Evolutionary conservation across 352 stramenopile genomes (phyloP).

Genomic region (Halophytophthora polymorphica): DNA sequence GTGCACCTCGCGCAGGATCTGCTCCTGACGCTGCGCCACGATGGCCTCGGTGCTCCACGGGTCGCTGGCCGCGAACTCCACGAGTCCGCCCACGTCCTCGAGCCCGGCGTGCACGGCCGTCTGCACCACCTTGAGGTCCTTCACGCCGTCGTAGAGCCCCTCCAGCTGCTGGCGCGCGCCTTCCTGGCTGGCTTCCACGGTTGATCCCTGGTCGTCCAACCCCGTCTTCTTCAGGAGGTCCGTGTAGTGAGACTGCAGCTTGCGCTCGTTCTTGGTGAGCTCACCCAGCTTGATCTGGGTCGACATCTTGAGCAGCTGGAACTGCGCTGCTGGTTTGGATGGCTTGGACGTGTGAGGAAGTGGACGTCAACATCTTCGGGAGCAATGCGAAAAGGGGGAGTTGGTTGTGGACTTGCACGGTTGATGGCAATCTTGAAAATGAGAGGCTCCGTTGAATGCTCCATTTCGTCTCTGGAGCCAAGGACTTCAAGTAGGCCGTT

Average conservation of each 20-base stretch:
- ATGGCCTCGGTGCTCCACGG: constrained; percentile 24
- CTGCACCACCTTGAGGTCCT: constrained; percentile 44
- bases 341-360: too few species aligned
- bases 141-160: constrained; percentile 36
- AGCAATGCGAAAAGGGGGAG: too few species aligned
- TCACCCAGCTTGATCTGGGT: constrained; percentile 52
- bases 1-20: constrained; percentile 31
- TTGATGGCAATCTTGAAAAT: too few species aligned
- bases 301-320: constrained; percentile 40
- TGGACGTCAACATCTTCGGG: too few species aligned
- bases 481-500: too few species aligned
- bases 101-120: constrained; percentile 33
- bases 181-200: constrained; percentile 2
- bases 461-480: too few species aligned
- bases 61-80: constrained; percentile 32
- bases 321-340: too few species aligned
- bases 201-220: not conserved
- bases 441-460: too few species aligned
- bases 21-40: constrained; percentile 21
- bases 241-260: constrained; percentile 38
- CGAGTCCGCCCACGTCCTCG: constrained; percentile 29
- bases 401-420: too few species aligned
- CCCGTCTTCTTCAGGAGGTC: constrained; percentile 20
- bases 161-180: constrained; percentile 20
- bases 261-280: constrained; percentile 39